These are phyloP conservation scores for Russula sp. DNA, from an alignment of 768 basidiomycete genomes.

Conservation along the genomic window DNA sequence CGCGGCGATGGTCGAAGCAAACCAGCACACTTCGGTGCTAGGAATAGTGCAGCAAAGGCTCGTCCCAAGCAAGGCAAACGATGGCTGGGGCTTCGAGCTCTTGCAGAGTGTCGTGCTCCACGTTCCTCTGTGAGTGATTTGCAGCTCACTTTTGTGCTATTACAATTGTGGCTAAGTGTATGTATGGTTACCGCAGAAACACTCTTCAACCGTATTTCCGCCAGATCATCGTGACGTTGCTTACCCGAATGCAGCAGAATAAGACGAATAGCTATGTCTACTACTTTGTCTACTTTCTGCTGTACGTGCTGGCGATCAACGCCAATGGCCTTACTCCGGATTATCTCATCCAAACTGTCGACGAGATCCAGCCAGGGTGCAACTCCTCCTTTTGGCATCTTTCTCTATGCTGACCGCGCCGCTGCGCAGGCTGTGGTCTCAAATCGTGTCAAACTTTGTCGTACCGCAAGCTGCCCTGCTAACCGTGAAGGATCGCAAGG, in stretches of 20 bases:
- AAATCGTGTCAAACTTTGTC: slow-evolving; percentile 70
- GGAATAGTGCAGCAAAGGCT: slow-evolving; percentile 89
- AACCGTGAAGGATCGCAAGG: slow-evolving; percentile 77
- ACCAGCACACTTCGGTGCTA: slow-evolving; percentile 71
- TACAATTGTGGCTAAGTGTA: background rate
- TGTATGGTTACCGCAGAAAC: slow-evolving; percentile 35
- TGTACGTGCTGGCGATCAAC: slow-evolving; percentile 70
- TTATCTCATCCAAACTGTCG: slow-evolving; percentile 67
- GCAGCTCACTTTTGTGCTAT: background rate
- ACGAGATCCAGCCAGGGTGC: slow-evolving; percentile 81
- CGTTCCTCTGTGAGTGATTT: slow-evolving; percentile 62
- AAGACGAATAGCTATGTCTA: slow-evolving; percentile 88
- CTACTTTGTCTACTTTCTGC: slow-evolving; percentile 71
- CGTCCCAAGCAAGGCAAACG: slow-evolving; percentile 81
- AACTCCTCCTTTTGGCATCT: slow-evolving; percentile 25
- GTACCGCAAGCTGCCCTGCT: slow-evolving; percentile 77
- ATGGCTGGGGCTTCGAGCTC: slow-evolving; percentile 88
- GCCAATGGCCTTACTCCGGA: slow-evolving; percentile 73
- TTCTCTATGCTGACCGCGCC: background rate
- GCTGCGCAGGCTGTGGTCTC: slow-evolving; percentile 61
- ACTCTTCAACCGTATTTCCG: slow-evolving; percentile 70
- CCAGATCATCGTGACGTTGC: slow-evolving; percentile 65
- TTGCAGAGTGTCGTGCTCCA: slow-evolving; percentile 68
- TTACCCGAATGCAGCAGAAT: slow-evolving; percentile 80
- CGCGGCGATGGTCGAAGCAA: slow-evolving; percentile 54